Conservation (phyloP, 352 stramenopile genomes). For the Detonula confervacea region DNA sequence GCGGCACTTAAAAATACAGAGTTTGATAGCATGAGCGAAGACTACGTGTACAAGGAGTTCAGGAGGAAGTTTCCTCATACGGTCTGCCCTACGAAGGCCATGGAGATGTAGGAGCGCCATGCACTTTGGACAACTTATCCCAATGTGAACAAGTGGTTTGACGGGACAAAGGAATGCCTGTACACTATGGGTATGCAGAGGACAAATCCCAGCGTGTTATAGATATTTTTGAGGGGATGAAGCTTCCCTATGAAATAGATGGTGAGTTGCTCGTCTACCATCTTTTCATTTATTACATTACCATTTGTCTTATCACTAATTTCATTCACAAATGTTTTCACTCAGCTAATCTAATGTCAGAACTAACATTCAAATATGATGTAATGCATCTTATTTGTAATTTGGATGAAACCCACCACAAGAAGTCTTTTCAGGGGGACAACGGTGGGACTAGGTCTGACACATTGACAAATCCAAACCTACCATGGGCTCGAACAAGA, state of each 20-base stretch:
- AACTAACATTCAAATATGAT: slow-evolving; percentile 5
- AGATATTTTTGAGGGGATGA: not conserved
- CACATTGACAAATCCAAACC: slow-evolving; percentile 1
- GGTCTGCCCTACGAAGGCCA: not conserved
- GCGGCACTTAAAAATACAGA: too few relatives aligned
- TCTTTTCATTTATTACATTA: slow-evolving; percentile 1
- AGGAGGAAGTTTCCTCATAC: not conserved
- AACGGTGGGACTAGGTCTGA: not conserved
- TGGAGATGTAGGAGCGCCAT: slow-evolving; percentile 9
- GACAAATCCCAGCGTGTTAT: not conserved
- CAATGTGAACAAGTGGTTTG: not conserved
- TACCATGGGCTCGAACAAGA: not conserved
- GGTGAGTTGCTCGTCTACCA: not conserved
- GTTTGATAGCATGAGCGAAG: not conserved
- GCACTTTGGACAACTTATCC: slow-evolving; percentile 11
- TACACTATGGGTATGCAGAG: slow-evolving; percentile 9
- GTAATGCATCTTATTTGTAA: not conserved
- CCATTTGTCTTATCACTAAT: not conserved
- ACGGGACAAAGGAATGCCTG: slow-evolving; percentile 2
- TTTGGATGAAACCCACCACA: slow-evolving; percentile 1
- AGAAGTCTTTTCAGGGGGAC: not conserved
- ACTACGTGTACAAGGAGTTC: not conserved
- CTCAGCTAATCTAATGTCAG: not conserved
- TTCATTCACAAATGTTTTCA: not conserved
- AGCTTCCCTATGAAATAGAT: not conserved